phyloP scores from a whole-genome alignment of 2,329 filamentous ascomycete genomes.

The Alternaria angustiovoidea region DNA sequence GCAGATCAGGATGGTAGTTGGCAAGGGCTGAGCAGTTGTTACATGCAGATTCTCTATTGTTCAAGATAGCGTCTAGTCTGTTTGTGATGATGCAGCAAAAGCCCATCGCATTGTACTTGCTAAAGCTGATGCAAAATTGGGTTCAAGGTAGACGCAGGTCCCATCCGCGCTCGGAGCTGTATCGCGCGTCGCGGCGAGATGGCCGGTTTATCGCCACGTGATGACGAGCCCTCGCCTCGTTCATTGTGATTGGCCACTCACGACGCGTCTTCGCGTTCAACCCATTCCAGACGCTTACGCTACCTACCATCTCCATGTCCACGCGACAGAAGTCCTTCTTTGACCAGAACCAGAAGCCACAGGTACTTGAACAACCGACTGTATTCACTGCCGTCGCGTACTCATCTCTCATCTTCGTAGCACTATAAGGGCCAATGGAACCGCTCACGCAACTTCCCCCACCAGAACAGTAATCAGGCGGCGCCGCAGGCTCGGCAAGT shows the following conservation, averaged over 20 bases:
- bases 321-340: conserved; percentile 62
- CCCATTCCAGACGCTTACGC: conserved; percentile 8
- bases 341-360: conserved; percentile 55
- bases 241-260: conserved; percentile 15
- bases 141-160: no score
- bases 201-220: conserved; percentile 20
- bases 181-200: background rate
- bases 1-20: background rate
- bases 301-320: conserved; percentile 49
- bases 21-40: background rate
- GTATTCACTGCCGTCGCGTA: background rate
- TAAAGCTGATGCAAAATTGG: background rate
- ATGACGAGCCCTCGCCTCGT: conserved; percentile 7
- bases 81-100: background rate
- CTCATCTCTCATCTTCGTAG: conserved; percentile 24
- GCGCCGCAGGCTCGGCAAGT: conserved; percentile 44
- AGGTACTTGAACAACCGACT: conserved; percentile 40
- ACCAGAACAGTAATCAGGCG: conserved; percentile 34
- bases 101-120: no score
- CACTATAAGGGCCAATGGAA: conserved; percentile 48
- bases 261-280: conserved; percentile 27
- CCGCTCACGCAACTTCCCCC: conserved; percentile 42
- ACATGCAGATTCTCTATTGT: background rate
- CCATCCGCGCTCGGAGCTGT: no score
- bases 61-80: no score